phyloP scores from a whole-genome alignment of 257 asterid species.

The Gardenia jasminoides region DNA sequence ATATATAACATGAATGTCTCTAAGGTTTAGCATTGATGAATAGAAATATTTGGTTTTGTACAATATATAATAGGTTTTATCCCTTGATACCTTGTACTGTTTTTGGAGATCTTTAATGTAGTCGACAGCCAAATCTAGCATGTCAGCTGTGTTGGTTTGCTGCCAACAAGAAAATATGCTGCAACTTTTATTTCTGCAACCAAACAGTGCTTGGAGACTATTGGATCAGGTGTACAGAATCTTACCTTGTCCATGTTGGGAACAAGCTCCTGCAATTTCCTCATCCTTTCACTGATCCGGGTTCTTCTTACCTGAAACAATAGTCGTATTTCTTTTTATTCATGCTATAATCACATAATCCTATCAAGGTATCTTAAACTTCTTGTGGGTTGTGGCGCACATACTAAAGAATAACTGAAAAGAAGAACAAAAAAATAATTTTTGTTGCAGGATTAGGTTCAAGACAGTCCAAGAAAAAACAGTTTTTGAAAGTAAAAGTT shows the following conservation, averaged over 20 bases:
- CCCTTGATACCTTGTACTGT: slow-evolving; percentile 63
- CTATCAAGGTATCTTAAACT: background rate
- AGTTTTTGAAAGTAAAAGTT: background rate
- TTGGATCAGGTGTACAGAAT: background rate
- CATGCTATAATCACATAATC: background rate
- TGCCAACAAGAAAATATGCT: slow-evolving; percentile 27
- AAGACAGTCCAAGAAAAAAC: background rate
- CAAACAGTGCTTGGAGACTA: background rate
- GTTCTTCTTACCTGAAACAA: slow-evolving; percentile 72
- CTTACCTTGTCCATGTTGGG: slow-evolving; percentile 93
- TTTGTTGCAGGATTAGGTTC: background rate
- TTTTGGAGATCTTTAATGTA: slow-evolving; percentile 79
- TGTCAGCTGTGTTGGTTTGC: slow-evolving; percentile 95
- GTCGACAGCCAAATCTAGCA: slow-evolving; percentile 90
- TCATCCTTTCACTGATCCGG: slow-evolving; percentile 89
- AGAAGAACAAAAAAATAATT: too few species aligned
- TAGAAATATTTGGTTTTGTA: background rate
- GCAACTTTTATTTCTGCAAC: background rate
- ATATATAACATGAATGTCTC: background rate
- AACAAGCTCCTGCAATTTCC: slow-evolving; percentile 83
- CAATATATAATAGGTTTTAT: background rate
- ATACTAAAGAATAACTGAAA: too few species aligned
- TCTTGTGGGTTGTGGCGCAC: background rate
- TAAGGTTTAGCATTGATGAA: background rate
- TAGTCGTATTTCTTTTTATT: background rate